Evolutionary conservation across 495 filamentous ascomycete species (phyloP).

Genomic region (Xylaria palmicola): DNA sequence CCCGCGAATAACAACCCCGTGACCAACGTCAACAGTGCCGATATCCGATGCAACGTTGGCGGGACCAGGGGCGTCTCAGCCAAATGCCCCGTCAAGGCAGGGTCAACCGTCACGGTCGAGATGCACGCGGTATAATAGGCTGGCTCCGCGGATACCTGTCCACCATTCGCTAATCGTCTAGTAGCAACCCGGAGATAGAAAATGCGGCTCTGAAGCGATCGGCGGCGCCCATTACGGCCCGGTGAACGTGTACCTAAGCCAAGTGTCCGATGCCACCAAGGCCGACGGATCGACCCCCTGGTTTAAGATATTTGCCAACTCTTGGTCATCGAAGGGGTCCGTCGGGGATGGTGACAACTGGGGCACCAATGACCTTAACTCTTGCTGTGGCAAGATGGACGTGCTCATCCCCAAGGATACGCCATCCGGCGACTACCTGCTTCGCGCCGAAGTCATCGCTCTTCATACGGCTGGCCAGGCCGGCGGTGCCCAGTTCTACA

Average conservation of each 20-base stretch:
- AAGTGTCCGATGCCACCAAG: conserved; percentile 43
- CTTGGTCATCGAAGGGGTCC: conserved; percentile 32
- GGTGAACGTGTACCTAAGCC: conserved; percentile 49
- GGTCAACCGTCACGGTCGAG: conserved; percentile 45
- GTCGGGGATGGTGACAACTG: conserved; percentile 39
- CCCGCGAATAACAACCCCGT: conserved; percentile 40
- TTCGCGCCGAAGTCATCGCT: conserved; percentile 46
- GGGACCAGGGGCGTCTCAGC: conserved; percentile 19
- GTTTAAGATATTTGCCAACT: conserved; percentile 43
- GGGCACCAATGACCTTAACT: conserved; percentile 41
- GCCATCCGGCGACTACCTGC: conserved; percentile 40
- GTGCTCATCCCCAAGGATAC: conserved; percentile 39
- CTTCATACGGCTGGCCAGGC: conserved; percentile 36
- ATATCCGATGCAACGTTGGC: conserved; percentile 42
- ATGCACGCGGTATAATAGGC: conserved; percentile 42
- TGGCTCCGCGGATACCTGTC: conserved; percentile 2
- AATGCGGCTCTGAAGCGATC: conserved; percentile 45
- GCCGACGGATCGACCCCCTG: conserved; percentile 38
- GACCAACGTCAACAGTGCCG: conserved; percentile 38
- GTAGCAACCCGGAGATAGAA: conserved; percentile 46
- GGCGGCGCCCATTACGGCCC: conserved; percentile 54
- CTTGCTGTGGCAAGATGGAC: conserved; percentile 42
- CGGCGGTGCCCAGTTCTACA: conserved; percentile 41
- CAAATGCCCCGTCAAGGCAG: conserved; percentile 37
- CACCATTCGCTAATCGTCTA: conserved; percentile 30